A percentile compares a stretch with the other conserved stretches of the same genome.
These are phyloP conservation scores for Aspergillus eucalypticola DNA, from an alignment of 2,329 filamentous ascomycete genomes.

Conservation along the genomic window DNA sequence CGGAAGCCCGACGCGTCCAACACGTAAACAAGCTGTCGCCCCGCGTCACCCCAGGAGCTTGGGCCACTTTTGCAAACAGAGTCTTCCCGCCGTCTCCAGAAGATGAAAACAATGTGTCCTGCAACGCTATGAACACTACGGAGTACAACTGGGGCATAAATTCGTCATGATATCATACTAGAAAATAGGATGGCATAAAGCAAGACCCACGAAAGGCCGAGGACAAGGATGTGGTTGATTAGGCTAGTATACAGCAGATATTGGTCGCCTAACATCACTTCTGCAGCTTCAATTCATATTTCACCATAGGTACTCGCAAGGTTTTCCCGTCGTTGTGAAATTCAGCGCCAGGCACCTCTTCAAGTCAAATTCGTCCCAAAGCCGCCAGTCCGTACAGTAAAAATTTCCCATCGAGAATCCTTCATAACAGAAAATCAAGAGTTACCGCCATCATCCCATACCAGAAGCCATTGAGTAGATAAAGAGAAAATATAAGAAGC, in stretches of 20 bases:
- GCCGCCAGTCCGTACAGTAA: conserved; percentile 29
- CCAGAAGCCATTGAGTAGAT: conserved; percentile 36
- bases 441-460: conserved; percentile 36
- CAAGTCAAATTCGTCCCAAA: conserved; percentile 33
- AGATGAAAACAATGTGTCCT: neutral
- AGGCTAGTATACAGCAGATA: conserved; percentile 32
- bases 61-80: conserved; percentile 17
- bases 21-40: conserved; percentile 25
- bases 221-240: conserved; percentile 24
- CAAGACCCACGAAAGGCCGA: conserved; percentile 2
- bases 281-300: conserved; percentile 25
- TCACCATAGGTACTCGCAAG: conserved; percentile 22
- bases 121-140: no score
- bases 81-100: neutral
- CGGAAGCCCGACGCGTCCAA: conserved; percentile 23
- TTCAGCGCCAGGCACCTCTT: conserved; percentile 26
- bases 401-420: conserved; percentile 34
- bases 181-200: neutral
- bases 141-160: neutral
- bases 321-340: conserved; percentile 19
- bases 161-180: neutral
- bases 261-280: conserved; percentile 21
- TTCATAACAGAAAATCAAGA: conserved; percentile 33
- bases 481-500: conserved; percentile 31
- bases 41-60: conserved; percentile 25